These are phyloP conservation scores for Trichoderma koningiopsis DNA, from an alignment of 2,329 filamentous ascomycete genomes.

Conservation along the genomic window DNA sequence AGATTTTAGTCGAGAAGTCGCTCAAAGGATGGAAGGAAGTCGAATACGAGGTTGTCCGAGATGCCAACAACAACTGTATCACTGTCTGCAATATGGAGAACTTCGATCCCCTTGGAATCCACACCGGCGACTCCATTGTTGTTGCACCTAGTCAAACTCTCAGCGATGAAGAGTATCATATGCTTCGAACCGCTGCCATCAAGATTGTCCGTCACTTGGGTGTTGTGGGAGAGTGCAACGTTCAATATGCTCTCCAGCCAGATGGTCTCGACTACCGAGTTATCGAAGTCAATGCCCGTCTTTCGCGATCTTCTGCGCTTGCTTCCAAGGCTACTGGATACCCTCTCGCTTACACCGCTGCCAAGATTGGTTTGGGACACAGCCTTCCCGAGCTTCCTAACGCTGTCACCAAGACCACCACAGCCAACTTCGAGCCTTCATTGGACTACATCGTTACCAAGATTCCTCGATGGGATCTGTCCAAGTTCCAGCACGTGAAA, in stretches of 20 bases:
- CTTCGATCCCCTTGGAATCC: slow-evolving; percentile 95
- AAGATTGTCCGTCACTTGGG: slow-evolving; percentile 97
- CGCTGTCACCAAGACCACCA: slow-evolving; percentile 97
- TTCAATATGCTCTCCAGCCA: slow-evolving; percentile 95
- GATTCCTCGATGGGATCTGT: slow-evolving; percentile 96
- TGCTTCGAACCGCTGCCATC: slow-evolving; percentile 96
- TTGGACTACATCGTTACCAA: slow-evolving; percentile 98
- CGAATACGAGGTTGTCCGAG: slow-evolving; percentile 96
- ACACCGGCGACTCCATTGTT: slow-evolving; percentile 98
- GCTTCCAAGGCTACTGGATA: slow-evolving; percentile 98
- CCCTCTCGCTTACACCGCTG: slow-evolving; percentile 93
- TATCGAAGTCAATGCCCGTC: slow-evolving; percentile 98
- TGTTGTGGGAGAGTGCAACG: slow-evolving; percentile 97
- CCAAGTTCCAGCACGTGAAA: slow-evolving; percentile 99
- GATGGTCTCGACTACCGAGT: slow-evolving; percentile 97
- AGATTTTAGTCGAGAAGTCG: slow-evolving; percentile 97
- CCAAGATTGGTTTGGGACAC: slow-evolving; percentile 96
- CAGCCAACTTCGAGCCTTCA: slow-evolving; percentile 97
- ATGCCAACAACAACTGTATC: slow-evolving; percentile 98
- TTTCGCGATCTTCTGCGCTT: slow-evolving; percentile 93
- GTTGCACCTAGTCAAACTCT: slow-evolving; percentile 96
- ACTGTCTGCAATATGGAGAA: slow-evolving; percentile 86
- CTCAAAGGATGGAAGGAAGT: slow-evolving; percentile 99
- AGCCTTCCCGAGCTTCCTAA: slow-evolving; percentile 95
- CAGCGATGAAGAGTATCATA: slow-evolving; percentile 98